A percentile compares a stretch with the other conserved stretches of the same genome.
Evolutionary conservation across 106 monocot genomes (phyloP).

Genomic region (Acanthochlamys bracteata): DNA sequence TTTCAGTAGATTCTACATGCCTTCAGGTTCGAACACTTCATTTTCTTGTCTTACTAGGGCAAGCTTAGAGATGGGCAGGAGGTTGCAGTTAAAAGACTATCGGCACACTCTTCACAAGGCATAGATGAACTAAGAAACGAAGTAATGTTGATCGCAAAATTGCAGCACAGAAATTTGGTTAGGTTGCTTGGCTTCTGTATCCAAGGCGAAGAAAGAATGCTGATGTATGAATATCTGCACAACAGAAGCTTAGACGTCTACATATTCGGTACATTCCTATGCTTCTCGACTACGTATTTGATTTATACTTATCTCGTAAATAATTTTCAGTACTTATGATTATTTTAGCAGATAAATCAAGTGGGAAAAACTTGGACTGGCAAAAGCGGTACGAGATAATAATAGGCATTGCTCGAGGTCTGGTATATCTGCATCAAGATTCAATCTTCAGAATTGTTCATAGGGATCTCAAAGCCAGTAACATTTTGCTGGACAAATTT

Average conservation of each 20-base stretch:
- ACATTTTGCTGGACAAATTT: slow-evolving; percentile 1
- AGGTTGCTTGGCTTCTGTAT: slow-evolving; percentile 15
- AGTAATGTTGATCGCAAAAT: slow-evolving; percentile 4
- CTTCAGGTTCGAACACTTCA: too few relatives aligned
- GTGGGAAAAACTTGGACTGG: slow-evolving; percentile 5
- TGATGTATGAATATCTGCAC: slow-evolving; percentile 2
- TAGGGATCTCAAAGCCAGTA: slow-evolving; percentile 9
- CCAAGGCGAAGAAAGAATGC: slow-evolving; percentile 8
- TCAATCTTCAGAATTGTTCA: slow-evolving; percentile 4
- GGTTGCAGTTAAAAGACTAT: slow-evolving; percentile 20
- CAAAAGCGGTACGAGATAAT: slow-evolving; percentile 13
- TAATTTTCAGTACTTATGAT: too few relatives aligned
- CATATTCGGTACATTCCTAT: slow-evolving; percentile 7
- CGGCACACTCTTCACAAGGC: slow-evolving; percentile 8
- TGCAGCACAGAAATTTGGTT: slow-evolving; percentile 14
- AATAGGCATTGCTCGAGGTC: slow-evolving; percentile 1
- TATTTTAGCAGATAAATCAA: too few relatives aligned
- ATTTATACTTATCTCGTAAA: neutral
- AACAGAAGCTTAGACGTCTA: slow-evolving; percentile 13
- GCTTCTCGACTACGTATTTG: neutral
- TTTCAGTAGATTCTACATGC: too few relatives aligned
- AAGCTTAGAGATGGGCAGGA: neutral
- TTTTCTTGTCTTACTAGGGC: neutral
- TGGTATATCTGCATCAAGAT: slow-evolving; percentile 6
- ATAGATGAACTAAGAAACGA: slow-evolving; percentile 15